Percentiles rank a stretch among this genome's conserved stretches.
Evolutionary conservation across 345 rosid genomes (phyloP).

Genomic region (Salix exigua): DNA sequence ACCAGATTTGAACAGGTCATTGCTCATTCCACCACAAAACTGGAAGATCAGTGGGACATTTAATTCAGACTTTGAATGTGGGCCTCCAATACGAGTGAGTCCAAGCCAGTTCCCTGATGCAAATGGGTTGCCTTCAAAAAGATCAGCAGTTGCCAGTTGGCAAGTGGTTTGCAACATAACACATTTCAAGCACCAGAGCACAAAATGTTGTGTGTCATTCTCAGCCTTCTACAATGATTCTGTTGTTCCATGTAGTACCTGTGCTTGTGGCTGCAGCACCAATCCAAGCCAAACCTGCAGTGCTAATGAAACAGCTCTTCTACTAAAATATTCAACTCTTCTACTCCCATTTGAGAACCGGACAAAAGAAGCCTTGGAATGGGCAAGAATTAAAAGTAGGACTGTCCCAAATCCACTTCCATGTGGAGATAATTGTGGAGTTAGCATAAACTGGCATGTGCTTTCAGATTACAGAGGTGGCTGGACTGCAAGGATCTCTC

Average conservation of each 20-base stretch:
- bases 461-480: conserved; percentile 18
- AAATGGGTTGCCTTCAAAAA: conserved; percentile 35
- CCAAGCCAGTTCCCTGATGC: conserved; percentile 37
- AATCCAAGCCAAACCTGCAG: conserved; percentile 33
- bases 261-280: conserved; percentile 47
- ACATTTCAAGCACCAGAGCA: conserved; percentile 17
- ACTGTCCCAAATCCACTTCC: conserved; percentile 20
- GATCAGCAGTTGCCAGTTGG: conserved; percentile 45
- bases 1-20: conserved; percentile 42
- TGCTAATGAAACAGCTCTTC: conserved; percentile 31
- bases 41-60: conserved; percentile 46
- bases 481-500: conserved; percentile 23
- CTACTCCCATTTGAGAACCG: conserved; percentile 49
- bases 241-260: conserved; percentile 48
- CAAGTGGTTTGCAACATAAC: conserved; percentile 57
- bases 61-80: conserved; percentile 41
- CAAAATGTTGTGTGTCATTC: conserved; percentile 55
- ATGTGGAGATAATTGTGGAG: conserved; percentile 27
- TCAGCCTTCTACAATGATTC: conserved; percentile 54
- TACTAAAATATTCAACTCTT: conserved; percentile 33
- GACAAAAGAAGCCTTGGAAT: conserved; percentile 28
- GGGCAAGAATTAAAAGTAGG: conserved; percentile 16
- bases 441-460: conserved; percentile 27
- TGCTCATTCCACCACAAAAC: conserved; percentile 38
- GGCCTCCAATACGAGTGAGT: conserved; percentile 38